These are phyloP conservation scores for Ophiostoma pallidulum DNA, from an alignment of 2,329 filamentous ascomycete genomes.

Conservation along the genomic window DNA sequence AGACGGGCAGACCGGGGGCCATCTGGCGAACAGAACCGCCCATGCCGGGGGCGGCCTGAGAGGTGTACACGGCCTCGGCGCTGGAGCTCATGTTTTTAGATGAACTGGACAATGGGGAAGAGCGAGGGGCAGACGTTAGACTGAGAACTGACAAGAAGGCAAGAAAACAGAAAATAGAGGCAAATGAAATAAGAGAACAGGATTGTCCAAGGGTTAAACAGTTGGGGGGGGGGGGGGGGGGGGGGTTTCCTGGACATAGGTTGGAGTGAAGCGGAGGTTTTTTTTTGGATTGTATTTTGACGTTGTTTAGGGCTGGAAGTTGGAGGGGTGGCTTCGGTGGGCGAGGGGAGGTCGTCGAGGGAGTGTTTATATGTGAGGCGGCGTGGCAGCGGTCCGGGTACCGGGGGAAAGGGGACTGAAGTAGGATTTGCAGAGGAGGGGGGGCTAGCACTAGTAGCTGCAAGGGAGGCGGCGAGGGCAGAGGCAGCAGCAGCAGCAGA, in stretches of 20 bases:
- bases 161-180: neutral
- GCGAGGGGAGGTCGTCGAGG: slow-evolving; percentile 14
- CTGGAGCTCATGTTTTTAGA: slow-evolving; percentile 15
- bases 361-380: slow-evolving; percentile 12
- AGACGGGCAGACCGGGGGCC: slow-evolving; percentile 18
- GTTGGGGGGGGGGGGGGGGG: slow-evolving; percentile 1
- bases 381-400: slow-evolving; percentile 2
- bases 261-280: no score
- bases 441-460: no score
- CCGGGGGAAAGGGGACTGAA: neutral
- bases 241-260: no score
- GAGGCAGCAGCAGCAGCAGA: slow-evolving; percentile 8
- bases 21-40: slow-evolving; percentile 10
- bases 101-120: no score
- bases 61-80: slow-evolving; percentile 11
- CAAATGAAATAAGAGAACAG: slow-evolving; percentile 1
- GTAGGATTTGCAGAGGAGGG: neutral
- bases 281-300: no score
- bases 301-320: neutral
- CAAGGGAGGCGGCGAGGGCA: slow-evolving; percentile 1
- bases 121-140: neutral
- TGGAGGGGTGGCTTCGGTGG: neutral
- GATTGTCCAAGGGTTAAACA: neutral
- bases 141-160: neutral
- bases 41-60: slow-evolving; percentile 11